Conservation (phyloP, 1,139 yeast species). For the Saccharomyces uvarum region DNA sequence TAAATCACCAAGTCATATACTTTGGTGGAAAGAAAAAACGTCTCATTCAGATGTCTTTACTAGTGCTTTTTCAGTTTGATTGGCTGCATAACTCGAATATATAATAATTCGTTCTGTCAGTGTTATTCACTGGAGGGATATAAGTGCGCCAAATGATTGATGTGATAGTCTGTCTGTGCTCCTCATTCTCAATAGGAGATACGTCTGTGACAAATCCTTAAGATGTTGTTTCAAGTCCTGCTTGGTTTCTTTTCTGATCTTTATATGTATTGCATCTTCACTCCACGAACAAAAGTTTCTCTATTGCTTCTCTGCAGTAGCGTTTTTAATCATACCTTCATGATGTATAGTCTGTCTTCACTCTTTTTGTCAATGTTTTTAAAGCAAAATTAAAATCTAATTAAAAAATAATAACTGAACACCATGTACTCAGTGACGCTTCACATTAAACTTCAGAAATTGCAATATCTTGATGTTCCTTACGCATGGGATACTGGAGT, state of each 20-base stretch:
- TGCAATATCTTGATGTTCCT: background rate
- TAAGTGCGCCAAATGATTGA: background rate
- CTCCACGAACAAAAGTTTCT: background rate
- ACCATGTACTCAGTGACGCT: background rate
- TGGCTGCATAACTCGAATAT: background rate
- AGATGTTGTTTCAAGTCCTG: background rate
- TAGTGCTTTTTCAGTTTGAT: background rate
- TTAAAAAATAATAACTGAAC: background rate
- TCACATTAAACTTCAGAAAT: background rate
- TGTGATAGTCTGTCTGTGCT: background rate
- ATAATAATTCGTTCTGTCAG: background rate
- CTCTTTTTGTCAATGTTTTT: background rate
- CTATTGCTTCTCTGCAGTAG: background rate
- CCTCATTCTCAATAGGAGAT: background rate
- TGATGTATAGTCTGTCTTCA: slow-evolving; percentile 1
- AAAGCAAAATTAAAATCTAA: background rate
- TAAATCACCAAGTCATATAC: background rate
- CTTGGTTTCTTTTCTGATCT: background rate
- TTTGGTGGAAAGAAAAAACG: background rate
- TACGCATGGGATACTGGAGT: background rate
- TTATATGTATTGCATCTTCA: background rate
- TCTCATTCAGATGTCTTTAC: background rate
- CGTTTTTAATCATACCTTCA: background rate
- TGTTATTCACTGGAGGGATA: background rate
- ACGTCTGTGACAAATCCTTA: background rate